Percentiles rank a stretch among this genome's conserved stretches.
phyloP scores from a whole-genome alignment of 108 stramenopile genomes.

The Bacterosira constricta region DNA sequence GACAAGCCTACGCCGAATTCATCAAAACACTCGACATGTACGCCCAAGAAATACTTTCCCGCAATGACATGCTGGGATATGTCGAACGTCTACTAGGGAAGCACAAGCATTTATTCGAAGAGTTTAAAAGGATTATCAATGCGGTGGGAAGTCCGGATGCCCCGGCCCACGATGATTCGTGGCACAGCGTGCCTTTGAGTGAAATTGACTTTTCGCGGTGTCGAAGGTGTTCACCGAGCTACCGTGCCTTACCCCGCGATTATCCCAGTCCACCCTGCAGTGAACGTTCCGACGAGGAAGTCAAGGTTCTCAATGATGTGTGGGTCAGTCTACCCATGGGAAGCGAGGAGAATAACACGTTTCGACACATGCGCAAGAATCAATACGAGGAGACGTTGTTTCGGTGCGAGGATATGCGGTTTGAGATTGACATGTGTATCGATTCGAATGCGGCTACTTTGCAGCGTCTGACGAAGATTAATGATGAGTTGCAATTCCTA shows the following conservation, averaged over 20 bases:
- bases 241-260: slow-evolving; percentile 95
- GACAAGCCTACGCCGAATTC: slow-evolving; percentile 95
- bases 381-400: slow-evolving; percentile 96
- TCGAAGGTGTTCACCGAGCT: slow-evolving; percentile 90
- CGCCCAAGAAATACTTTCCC: slow-evolving; percentile 90
- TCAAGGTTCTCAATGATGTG: slow-evolving; percentile 91
- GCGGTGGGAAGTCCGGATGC: slow-evolving; percentile 70
- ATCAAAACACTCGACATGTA: slow-evolving; percentile 95
- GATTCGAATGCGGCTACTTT: slow-evolving; percentile 92
- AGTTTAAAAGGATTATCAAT: slow-evolving; percentile 92
- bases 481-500: slow-evolving; percentile 88
- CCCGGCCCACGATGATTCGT: slow-evolving; percentile 79
- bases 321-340: slow-evolving; percentile 97
- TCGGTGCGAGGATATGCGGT: slow-evolving; percentile 98
- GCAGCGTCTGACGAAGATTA: slow-evolving; percentile 91
- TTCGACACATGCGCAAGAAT: slow-evolving; percentile 98
- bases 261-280: slow-evolving; percentile 92
- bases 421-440: slow-evolving; percentile 99
- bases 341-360: slow-evolving; percentile 95
- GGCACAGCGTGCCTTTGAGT: slow-evolving; percentile 89
- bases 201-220: slow-evolving; percentile 92
- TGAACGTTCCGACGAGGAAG: slow-evolving; percentile 83
- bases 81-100: slow-evolving; percentile 92
- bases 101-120: slow-evolving; percentile 90
- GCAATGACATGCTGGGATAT: slow-evolving; percentile 91